Evolutionary conservation across 2,329 filamentous ascomycete genomes (phyloP).

Genomic region (Exserohilum turcica): DNA sequence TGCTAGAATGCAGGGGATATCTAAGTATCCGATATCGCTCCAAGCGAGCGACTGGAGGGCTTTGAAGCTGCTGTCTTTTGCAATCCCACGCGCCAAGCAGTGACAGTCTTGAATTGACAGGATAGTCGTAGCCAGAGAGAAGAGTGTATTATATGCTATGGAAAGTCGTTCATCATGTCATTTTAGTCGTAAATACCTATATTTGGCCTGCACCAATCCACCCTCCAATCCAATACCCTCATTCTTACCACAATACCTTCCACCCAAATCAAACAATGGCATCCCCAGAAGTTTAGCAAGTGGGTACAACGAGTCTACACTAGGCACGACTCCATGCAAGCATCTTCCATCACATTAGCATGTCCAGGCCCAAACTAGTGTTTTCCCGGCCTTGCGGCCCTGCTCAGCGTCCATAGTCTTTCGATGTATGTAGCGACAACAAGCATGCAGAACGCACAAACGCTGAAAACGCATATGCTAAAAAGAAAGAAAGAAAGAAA

Average conservation of each 20-base stretch:
- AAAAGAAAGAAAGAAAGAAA: slow-evolving; percentile 10
- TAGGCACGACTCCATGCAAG: background rate
- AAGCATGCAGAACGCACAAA: slow-evolving; percentile 4
- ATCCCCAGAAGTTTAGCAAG: slow-evolving; percentile 3
- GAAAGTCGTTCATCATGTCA: slow-evolving; percentile 2
- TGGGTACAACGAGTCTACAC: slow-evolving; percentile 8
- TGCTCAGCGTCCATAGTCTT: slow-evolving; percentile 25
- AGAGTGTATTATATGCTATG: background rate
- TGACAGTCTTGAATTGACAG: background rate
- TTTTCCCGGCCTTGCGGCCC: slow-evolving; percentile 30
- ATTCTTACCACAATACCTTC: slow-evolving; percentile 4
- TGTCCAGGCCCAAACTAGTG: slow-evolving; percentile 7
- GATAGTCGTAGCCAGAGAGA: background rate
- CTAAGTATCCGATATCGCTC: background rate
- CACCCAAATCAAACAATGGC: slow-evolving; percentile 4
- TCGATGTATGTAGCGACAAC: slow-evolving; percentile 18
- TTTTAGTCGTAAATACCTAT: slow-evolving; percentile 16
- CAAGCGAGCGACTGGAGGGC: background rate
- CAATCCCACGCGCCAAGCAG: background rate
- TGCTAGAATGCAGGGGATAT: background rate
- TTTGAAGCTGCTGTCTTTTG: background rate
- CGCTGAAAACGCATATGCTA: slow-evolving; percentile 6
- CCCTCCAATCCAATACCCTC: background rate
- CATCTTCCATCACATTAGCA: slow-evolving; percentile 13
- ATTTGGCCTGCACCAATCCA: background rate